These are phyloP conservation scores for Glarea lozoyensis DNA, from an alignment of 495 filamentous ascomycete species.

Conservation along the genomic window DNA sequence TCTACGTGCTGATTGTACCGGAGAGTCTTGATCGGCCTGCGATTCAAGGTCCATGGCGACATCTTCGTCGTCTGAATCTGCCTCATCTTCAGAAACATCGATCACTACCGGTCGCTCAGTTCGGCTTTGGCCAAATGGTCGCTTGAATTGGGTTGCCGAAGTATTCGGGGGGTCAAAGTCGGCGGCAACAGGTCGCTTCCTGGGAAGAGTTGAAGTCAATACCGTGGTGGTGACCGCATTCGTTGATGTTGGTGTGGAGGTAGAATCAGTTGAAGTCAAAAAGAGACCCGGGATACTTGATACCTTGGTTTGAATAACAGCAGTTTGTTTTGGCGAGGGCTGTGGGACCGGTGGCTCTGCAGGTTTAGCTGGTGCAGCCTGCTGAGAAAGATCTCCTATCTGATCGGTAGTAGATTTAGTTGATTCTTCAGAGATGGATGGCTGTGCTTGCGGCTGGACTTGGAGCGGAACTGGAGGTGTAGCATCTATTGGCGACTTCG, in stretches of 20 bases:
- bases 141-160: slow-evolving; percentile 41
- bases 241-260: not conserved
- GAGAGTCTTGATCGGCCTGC: slow-evolving; percentile 35
- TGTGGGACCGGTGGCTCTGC: not conserved
- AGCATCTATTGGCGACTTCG: not conserved
- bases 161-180: slow-evolving; percentile 61
- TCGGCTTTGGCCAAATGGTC: slow-evolving; percentile 49
- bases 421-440: not conserved
- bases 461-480: slow-evolving; percentile 1
- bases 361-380: not conserved
- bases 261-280: slow-evolving; percentile 9
- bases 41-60: slow-evolving; percentile 23
- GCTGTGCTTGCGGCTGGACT: not conserved
- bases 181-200: slow-evolving; percentile 79
- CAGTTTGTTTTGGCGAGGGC: not conserved
- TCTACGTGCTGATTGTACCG: slow-evolving; percentile 5
- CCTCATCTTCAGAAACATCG: slow-evolving; percentile 56
- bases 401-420: not conserved
- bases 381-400: not conserved
- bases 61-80: slow-evolving; percentile 20
- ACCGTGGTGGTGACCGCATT: not conserved
- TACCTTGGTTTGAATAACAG: slow-evolving; percentile 1
- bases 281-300: slow-evolving; percentile 21
- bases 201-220: slow-evolving; percentile 21
- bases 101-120: slow-evolving; percentile 52